These are phyloP conservation scores for Purpureocillium lavendulum DNA, from an alignment of 2,329 filamentous ascomycete genomes.

Conservation along the genomic window DNA sequence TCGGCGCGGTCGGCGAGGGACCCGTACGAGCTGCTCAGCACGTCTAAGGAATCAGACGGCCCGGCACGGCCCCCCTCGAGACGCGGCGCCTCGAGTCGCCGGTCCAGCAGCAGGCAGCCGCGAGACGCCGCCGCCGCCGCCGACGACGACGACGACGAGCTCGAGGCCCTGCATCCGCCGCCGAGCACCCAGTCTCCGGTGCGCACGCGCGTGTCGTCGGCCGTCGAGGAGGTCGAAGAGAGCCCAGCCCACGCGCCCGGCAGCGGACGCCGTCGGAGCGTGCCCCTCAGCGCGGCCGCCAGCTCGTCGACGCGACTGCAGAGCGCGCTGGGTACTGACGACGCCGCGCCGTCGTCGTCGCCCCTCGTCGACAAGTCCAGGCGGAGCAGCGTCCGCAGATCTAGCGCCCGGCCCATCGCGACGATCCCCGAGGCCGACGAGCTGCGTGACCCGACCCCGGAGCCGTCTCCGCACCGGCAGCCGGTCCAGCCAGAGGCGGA, in stretches of 20 bases:
- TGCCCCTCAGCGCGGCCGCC: conserved; percentile 25
- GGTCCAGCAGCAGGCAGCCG: background rate
- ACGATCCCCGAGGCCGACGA: conserved; percentile 7
- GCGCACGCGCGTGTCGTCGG: conserved; percentile 6
- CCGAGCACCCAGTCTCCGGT: conserved; percentile 6
- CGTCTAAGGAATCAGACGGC: conserved; percentile 18
- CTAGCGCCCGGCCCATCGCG: conserved; percentile 20
- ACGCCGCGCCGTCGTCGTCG: conserved; percentile 26
- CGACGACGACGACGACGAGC: conserved; percentile 10
- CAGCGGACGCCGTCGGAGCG: conserved; percentile 39
- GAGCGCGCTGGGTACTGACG: conserved; percentile 23
- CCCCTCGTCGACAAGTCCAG: conserved; percentile 34
- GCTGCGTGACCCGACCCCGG: conserved; percentile 16
- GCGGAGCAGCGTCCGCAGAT: conserved; percentile 18
- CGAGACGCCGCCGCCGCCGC: conserved; percentile 2
- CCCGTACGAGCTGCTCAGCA: conserved; percentile 19
- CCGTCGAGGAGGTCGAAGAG: conserved; percentile 23
- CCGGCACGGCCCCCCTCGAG: conserved; percentile 1
- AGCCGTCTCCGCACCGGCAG: conserved; percentile 22
- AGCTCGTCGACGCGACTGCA: conserved; percentile 35
- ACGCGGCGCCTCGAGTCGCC: no score
- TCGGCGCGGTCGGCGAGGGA: conserved; percentile 12
- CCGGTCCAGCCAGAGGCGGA: conserved; percentile 6
- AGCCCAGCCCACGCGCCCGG: conserved; percentile 47
- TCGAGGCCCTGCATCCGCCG: conserved; percentile 11